Evolutionary conservation across 805 yeast species (phyloP).

Genomic region (Schwanniomyces pseudopolymorphus): DNA sequence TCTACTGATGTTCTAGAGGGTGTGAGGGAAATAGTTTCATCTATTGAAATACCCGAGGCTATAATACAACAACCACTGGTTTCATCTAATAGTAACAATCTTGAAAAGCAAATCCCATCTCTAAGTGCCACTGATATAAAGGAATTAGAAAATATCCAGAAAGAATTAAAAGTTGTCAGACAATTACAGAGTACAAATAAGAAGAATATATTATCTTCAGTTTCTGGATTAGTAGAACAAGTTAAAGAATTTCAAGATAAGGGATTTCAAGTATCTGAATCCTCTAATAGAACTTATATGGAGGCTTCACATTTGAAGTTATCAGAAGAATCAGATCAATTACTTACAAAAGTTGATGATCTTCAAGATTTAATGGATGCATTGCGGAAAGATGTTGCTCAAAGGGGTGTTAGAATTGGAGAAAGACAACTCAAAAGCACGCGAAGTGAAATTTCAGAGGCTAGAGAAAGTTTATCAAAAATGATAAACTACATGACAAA

Average conservation of each 20-base stretch:
- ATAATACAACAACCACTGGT: not conserved
- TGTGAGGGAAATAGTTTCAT: constrained; percentile 17
- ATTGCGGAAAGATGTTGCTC: constrained; percentile 85
- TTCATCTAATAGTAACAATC: constrained; percentile 1
- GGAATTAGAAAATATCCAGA: constrained; percentile 47
- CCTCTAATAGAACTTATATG: constrained; percentile 59
- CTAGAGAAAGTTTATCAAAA: constrained; percentile 49
- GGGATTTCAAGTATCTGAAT: constrained; percentile 36
- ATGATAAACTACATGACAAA: constrained; percentile 61
- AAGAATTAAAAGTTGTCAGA: constrained; percentile 58
- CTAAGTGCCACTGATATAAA: constrained; percentile 11
- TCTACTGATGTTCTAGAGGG: constrained; percentile 12
- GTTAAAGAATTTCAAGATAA: constrained; percentile 52
- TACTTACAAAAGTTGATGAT: constrained; percentile 83
- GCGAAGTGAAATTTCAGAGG: constrained; percentile 59
- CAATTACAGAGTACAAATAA: constrained; percentile 53
- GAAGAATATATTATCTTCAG: constrained; percentile 36
- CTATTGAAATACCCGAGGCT: constrained; percentile 18
- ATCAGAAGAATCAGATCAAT: constrained; percentile 70
- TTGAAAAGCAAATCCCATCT: not conserved
- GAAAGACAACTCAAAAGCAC: constrained; percentile 70
- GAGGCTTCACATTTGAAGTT: constrained; percentile 70
- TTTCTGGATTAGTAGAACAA: constrained; percentile 44
- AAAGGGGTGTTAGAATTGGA: constrained; percentile 81
- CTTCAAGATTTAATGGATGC: constrained; percentile 90